Conservation (phyloP, 345 rosid species). For the Hypericum perforatum region DNA sequence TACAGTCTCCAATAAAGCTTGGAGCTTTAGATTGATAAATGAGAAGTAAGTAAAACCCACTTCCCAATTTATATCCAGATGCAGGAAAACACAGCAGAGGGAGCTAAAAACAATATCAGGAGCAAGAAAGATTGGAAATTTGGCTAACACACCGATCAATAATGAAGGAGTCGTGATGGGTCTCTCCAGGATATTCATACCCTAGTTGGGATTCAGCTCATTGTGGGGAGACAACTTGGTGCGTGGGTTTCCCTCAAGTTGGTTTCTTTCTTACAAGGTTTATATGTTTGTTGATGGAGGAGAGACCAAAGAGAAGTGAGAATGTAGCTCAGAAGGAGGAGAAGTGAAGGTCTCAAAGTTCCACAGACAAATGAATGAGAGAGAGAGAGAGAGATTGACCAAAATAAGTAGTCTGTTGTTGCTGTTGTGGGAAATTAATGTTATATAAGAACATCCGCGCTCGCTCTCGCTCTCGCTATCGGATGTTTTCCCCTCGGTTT, state of each 20-base stretch:
- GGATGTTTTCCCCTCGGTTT: too few species aligned
- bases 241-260: neutral
- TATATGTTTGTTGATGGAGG: neutral
- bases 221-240: too few species aligned
- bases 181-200: constrained; percentile 27
- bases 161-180: constrained; percentile 33
- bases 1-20: neutral
- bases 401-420: too few species aligned
- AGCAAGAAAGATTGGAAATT: neutral
- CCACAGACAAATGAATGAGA: too few species aligned
- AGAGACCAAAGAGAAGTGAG: too few species aligned
- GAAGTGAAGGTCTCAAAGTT: too few species aligned
- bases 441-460: too few species aligned
- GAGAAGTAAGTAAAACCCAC: too few species aligned
- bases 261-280: neutral
- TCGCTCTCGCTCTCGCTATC: too few species aligned
- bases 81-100: constrained; percentile 20
- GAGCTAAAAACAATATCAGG: neutral
- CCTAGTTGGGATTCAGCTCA: constrained; percentile 16
- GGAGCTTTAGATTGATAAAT: neutral
- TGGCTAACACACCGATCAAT: constrained; percentile 30
- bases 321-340: too few species aligned
- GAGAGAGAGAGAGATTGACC: too few species aligned
- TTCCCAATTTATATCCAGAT: neutral
- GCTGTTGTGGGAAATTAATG: too few species aligned